Evolutionary conservation across 345 rosid genomes (phyloP), one percentile per base, ranked within the genome.

Genomic region (Noccaea caerulescens): DNA sequence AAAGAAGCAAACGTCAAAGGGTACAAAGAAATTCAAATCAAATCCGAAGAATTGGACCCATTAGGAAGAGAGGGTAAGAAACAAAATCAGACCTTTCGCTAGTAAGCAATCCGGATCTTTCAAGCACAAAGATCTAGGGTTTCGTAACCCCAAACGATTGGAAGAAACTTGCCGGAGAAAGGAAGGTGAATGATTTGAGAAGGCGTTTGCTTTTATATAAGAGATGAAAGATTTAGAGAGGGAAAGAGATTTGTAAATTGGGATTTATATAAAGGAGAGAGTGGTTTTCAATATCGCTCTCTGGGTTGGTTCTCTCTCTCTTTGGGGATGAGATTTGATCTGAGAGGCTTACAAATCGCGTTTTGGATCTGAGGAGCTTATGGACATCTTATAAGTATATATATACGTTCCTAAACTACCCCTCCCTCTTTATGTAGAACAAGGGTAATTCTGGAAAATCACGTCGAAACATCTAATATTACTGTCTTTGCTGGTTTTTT

Each of bases 171-270:
- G 0, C 13, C 45, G 25, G 59, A 9, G 37, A 56, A 46, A 46
- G 63, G 72, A 56, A 56, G 50, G 32, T 6, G 73, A 46, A 58
- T 2, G 53, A 72, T 57, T 65, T 38, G 58, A 56, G n/a, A 60
- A 60, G 55, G 72, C 0, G 1, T 0, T 4, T 7, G 68, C 58
- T 63, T 62, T 8, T 75, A 61, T 75, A 69, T 27, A 10, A 4
- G 13, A 36, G 34, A 46, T 11, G 51, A 61, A 42, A 61, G 69
- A 54, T 58, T 66, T 55, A 3, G 74, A 46, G 79, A 76, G 79
- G 79, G 75, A 76, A 75, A 68, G 73, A 61, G 69, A 54, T 75
- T 75, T 75, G 79, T 75, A 75, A 75, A 44, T 14, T 53, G 42
- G 69, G 69, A 38, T 68, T 23, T 75, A 68, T 68, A 72, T 72